Evolutionary conservation across 2,329 filamentous ascomycete genomes (phyloP), one percentile per base, ranked within the genome.

Genomic region (Cryoendolithus antarcticus): DNA sequence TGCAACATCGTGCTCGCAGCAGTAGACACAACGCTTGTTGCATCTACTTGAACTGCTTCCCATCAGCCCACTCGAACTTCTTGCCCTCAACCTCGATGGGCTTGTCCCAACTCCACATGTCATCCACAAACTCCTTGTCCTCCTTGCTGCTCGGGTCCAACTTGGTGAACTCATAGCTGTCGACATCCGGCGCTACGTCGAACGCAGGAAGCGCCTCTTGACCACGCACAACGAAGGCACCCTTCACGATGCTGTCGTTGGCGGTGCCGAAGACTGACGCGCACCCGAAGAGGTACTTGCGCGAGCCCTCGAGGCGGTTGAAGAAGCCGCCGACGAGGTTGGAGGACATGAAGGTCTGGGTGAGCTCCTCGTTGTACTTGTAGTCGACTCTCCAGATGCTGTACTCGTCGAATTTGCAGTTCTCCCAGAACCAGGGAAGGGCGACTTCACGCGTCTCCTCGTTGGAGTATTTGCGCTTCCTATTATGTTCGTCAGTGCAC

Each of bases 281-380:
- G 58, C 74, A 78, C 56, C 91, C 91, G 69, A 98, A 96, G 62
- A 98, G 68, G 76, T 86, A 94, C 81, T 98, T 98, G 74, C 91
- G 88, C 62, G 86, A 94, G 49, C 63, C 91, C 76, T 98, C 91
- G 45, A 98, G 85, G 74, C 91, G 91, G 65, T 78, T 76, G 72
- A 95, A 93, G 78, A 98, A 94, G 64, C 91, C 91, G 68, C 75
- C 88, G 63, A 98, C 89, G 66, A 96, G 72, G 78, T 98, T 98
- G 75, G 82, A 85, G 55, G 86, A 89, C 91, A 98, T 98, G 83
- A 98, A 98, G 60, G 82, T 83, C 67, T 91, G 71, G 61, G 86
- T 95, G 54, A 98, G 77, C 79, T 98, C 91, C 46, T 94, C 80
- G 69, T 95, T 93, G 77, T 98, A 98, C 80, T 94, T 95, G 80